Percentiles rank a stretch among this genome's conserved stretches.
Conservation (phyloP, 257 asterid genomes). For the Solanum chaucha region DNA sequence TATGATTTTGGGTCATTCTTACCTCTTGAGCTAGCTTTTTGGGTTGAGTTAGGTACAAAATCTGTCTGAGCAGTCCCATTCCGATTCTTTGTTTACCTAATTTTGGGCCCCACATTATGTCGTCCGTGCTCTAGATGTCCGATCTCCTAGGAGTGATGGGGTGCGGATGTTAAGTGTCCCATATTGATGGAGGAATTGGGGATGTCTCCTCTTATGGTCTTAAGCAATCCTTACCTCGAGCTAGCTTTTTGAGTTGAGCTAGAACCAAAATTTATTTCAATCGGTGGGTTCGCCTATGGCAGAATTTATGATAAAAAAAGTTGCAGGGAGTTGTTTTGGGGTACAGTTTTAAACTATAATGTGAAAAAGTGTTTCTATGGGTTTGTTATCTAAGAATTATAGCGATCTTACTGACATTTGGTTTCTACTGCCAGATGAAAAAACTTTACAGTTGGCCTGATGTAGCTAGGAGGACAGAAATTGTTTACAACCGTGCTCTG, state of each 20-base stretch:
- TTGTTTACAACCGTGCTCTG: constrained; percentile 74
- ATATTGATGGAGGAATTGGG: not conserved
- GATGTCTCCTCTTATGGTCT: not conserved
- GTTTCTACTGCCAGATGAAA: constrained; percentile 53
- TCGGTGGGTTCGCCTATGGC: not conserved
- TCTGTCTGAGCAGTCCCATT: not conserved
- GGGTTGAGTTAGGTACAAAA: not conserved
- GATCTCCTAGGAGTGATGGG: not conserved
- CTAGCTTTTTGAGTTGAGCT: not conserved
- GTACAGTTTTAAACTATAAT: not conserved
- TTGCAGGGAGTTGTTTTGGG: not conserved
- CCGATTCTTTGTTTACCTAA: not conserved
- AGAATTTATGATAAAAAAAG: not conserved
- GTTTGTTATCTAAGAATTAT: not conserved
- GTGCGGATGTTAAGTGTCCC: not conserved
- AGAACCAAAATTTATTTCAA: not conserved
- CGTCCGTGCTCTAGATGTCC: not conserved
- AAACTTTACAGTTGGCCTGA: constrained; percentile 93
- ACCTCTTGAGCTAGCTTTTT: not conserved
- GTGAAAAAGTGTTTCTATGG: not conserved
- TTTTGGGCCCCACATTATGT: not conserved
- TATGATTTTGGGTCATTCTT: not conserved
- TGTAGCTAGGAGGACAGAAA: constrained; percentile 86
- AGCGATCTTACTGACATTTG: not conserved
- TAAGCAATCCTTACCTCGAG: not conserved